Evolutionary conservation across 345 rosid genomes (phyloP).

Genomic region (Gossypium arboreum): DNA sequence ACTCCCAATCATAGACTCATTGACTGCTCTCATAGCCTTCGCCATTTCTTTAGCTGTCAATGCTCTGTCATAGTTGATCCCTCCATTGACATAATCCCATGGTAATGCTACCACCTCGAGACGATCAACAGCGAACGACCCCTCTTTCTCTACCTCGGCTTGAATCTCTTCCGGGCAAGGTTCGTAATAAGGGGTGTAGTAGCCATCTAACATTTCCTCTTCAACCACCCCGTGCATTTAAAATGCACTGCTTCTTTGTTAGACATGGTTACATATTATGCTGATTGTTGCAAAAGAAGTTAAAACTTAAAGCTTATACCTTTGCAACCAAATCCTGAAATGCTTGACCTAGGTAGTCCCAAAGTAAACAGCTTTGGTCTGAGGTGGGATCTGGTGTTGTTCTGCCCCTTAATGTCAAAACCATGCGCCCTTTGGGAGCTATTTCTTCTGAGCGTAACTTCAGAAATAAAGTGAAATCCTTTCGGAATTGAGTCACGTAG

Average conservation of each 20-base stretch:
- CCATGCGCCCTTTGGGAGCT: conserved; percentile 37
- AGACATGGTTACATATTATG: background rate
- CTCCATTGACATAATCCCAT: conserved; percentile 31
- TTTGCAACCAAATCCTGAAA: conserved; percentile 36
- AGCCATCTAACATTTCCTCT: conserved; percentile 34
- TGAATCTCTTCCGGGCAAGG: conserved; percentile 33
- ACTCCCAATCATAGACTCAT: conserved; percentile 30
- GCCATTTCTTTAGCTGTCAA: conserved; percentile 25
- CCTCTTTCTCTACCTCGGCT: conserved; percentile 34
- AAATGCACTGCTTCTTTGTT: background rate
- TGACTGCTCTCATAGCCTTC: conserved; percentile 33
- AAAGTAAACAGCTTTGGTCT: conserved; percentile 35
- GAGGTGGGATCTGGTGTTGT: conserved; percentile 30
- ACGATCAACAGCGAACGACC: conserved; percentile 32
- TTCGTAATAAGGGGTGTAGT: conserved; percentile 34
- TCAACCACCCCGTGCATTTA: conserved; percentile 31
- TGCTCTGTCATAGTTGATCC: conserved; percentile 21
- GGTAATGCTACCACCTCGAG: conserved; percentile 18
- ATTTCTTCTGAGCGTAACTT: conserved; percentile 30
- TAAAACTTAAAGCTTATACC: conserved; percentile 15
- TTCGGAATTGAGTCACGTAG: conserved; percentile 34
- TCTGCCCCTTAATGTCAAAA: conserved; percentile 33
- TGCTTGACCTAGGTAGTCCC: conserved; percentile 48
- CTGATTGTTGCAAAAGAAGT: background rate
- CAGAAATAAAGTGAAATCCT: conserved; percentile 40